Evolutionary conservation across 2,329 filamentous ascomycete species (phyloP), one percentile per base, ranked within the genome.

Genomic region (Penicillium sclerotigenum): DNA sequence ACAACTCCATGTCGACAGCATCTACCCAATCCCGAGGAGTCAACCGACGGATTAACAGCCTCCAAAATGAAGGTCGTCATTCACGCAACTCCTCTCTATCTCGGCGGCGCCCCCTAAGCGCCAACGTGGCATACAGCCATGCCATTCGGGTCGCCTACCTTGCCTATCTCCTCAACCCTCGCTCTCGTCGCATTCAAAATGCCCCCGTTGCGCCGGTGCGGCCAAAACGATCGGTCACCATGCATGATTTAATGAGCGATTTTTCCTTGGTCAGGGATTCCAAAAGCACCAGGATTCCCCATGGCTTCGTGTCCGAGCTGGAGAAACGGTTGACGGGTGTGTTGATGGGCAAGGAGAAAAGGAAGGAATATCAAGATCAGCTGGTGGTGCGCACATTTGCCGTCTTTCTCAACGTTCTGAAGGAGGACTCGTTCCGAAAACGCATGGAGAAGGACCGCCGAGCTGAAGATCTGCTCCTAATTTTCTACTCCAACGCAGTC

Each of bases 401-500:
- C 53, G 90, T 91, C 62, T 96, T 96, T 61, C 88, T 97, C 71
- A 97, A 93, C 57, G 89, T 91, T 54, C 89, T 99, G 72, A 97
- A 93, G 65, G 90, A 95, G 60, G 87, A 87, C 59, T 86, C 85
- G 43, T 97, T 97, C 69, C 87, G 90, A 64, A 95, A 91, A 77
- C 88, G 87, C 57, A 91, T 97, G 79, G 91, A 97, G 70, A 96
- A 96, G 76, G 93, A 97, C 73, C 85, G 93, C 60, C 87, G 93
- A 68, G 87, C 96, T 22, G 94, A 99, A 74, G 92, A 96, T 61
- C 78, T 97, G 49, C 86, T 99, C 49, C 81, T 99, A 64, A 97
- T 97, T 61, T 97, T 99, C 80, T 97, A 95, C 76, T 95, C 92
- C 1, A 89, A 90, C 60, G 92, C 94, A 7, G 96, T 91, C 43